A percentile compares a stretch with the other conserved stretches of the same genome.
Evolutionary conservation across 2,329 filamentous ascomycete genomes (phyloP).

Genomic region (Elsinoe necatrix): DNA sequence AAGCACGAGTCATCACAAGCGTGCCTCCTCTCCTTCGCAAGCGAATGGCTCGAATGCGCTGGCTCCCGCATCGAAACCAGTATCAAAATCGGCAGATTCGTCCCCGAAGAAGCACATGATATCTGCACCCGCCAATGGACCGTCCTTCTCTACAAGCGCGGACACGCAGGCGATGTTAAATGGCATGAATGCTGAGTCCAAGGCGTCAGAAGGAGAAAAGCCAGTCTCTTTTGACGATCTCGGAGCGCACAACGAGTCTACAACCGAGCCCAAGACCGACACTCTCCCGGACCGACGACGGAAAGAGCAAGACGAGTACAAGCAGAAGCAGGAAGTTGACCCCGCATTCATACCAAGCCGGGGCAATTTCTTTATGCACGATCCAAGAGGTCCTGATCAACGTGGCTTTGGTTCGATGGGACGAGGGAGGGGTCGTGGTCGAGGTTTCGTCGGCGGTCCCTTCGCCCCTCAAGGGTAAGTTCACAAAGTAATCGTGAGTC

Average conservation of each 20-base stretch:
- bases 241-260: constrained; percentile 34
- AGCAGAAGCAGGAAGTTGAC: constrained; percentile 77
- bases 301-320: constrained; percentile 84
- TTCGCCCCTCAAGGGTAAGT: constrained; percentile 55
- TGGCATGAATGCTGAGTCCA: constrained; percentile 43
- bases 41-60: constrained; percentile 20
- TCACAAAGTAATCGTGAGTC: neutral
- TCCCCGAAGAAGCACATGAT: constrained; percentile 3
- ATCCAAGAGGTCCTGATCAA: constrained; percentile 66
- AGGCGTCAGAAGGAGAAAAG: constrained; percentile 29
- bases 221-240: constrained; percentile 6
- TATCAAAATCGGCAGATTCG: constrained; percentile 3
- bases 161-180: constrained; percentile 57
- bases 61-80: neutral
- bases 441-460: constrained; percentile 47
- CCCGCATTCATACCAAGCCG: constrained; percentile 90
- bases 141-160: constrained; percentile 36
- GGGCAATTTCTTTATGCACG: constrained; percentile 95
- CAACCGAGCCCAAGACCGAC: constrained; percentile 38
- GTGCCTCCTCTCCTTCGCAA: neutral
- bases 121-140: neutral
- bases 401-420: constrained; percentile 70
- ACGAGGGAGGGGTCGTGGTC: constrained; percentile 55
- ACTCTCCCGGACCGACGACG: constrained; percentile 61
- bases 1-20: neutral